Percentiles rank a stretch among this genome's conserved stretches.
Evolutionary conservation across 352 stramenopile species (phyloP).

Genomic region (Phytophthora sansomeana): DNA sequence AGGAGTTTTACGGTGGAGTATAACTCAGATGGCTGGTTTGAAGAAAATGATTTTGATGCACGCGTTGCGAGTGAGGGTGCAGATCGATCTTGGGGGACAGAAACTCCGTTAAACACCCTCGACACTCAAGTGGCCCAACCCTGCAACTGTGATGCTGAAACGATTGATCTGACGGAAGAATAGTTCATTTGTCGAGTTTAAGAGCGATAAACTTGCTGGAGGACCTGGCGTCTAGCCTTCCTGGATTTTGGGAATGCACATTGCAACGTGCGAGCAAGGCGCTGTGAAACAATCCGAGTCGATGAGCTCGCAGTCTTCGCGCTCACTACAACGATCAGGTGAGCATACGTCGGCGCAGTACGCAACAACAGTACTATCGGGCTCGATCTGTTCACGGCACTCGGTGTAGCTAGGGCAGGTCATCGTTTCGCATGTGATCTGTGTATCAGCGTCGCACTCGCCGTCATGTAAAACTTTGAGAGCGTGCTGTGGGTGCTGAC

Average conservation of each 20-base stretch:
- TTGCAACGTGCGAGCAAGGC: conserved; percentile 61
- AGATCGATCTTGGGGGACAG: neutral
- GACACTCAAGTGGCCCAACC: neutral
- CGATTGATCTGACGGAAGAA: conserved; percentile 40
- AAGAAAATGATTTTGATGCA: conserved; percentile 24
- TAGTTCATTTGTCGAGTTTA: conserved; percentile 11
- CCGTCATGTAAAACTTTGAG: conserved; percentile 55
- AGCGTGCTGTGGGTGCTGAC: conserved; percentile 27
- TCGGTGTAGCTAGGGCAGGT: conserved; percentile 57
- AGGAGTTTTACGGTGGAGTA: conserved; percentile 18
- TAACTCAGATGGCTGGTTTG: conserved; percentile 45
- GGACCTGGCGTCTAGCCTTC: conserved; percentile 5
- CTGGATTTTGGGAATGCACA: conserved; percentile 51
- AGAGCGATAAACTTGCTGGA: neutral
- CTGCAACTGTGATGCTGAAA: conserved; percentile 5
- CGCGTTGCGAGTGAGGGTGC: neutral
- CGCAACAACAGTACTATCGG: conserved; percentile 31
- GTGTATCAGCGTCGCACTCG: conserved; percentile 51
- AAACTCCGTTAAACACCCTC: neutral
- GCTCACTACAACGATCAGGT: conserved; percentile 52
- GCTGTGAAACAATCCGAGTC: conserved; percentile 62
- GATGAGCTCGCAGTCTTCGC: conserved; percentile 55
- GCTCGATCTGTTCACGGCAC: conserved; percentile 45
- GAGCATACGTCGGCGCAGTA: conserved; percentile 68
- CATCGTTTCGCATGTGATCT: conserved; percentile 51